These are phyloP conservation scores for Eimeria acervulina DNA, from an alignment of 169 alveolate species.

Conservation along the genomic window DNA sequence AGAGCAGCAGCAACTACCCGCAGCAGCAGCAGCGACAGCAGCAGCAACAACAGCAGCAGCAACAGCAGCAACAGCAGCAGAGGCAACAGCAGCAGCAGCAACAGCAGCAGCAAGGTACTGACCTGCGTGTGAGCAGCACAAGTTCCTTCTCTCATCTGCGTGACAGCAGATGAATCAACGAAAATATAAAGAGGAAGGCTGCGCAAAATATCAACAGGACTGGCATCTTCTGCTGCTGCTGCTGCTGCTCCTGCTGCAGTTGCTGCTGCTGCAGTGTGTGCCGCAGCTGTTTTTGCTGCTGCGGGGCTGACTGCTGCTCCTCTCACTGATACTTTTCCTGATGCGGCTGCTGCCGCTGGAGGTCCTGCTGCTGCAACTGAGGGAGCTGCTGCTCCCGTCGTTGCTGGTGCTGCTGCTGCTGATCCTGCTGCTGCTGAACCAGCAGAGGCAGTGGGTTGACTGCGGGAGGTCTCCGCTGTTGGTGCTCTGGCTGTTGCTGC, in stretches of 20 bases:
- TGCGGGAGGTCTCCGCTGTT: too few species aligned
- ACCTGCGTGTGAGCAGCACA: constrained; percentile 40
- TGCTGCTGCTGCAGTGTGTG: neutral
- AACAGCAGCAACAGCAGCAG: neutral
- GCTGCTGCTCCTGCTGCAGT: constrained; percentile 36
- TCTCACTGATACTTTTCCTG: neutral
- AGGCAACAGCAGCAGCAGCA: neutral
- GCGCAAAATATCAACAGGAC: constrained; percentile 28
- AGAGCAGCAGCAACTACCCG: too few species aligned
- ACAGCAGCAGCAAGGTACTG: neutral
- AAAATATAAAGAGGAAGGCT: constrained; percentile 74
- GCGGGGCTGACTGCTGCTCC: neutral
- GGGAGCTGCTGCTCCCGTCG: too few species aligned
- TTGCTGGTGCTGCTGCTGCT: too few species aligned
- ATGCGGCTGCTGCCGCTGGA: neutral
- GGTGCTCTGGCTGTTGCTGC: too few species aligned
- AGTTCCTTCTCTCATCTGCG: constrained; percentile 46
- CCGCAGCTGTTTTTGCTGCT: neutral
- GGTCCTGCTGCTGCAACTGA: neutral
- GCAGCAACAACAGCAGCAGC: neutral
- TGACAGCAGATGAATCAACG: constrained; percentile 71
- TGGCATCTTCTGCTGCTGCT: constrained; percentile 10
- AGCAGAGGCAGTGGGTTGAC: too few species aligned
- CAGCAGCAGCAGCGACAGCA: neutral
- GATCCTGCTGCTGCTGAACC: too few species aligned